Conservation (phyloP, 768 basidiomycete genomes). For the Lactifluus hygrophoroides region DNA sequence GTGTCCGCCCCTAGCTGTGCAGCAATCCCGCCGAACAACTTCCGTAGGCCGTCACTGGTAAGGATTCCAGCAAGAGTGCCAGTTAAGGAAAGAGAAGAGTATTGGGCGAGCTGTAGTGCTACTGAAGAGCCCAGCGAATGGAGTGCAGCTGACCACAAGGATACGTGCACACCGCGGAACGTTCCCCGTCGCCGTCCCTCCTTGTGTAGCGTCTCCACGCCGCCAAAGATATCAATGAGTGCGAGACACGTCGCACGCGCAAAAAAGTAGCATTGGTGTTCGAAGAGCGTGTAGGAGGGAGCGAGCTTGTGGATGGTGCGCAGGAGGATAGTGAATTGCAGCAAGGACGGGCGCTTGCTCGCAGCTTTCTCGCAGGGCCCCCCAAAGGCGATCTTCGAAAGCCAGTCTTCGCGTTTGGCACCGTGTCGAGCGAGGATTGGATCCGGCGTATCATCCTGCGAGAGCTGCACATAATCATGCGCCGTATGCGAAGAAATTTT, state of each 20-base stretch:
- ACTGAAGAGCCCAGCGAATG: conserved; percentile 11
- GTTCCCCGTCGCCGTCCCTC: conserved; percentile 6
- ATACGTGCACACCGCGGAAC: conserved; percentile 20
- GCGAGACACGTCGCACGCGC: conserved; percentile 12
- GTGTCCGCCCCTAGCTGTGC: conserved; percentile 15
- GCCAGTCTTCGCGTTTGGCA: neutral
- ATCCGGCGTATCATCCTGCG: conserved; percentile 10
- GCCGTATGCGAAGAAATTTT: neutral
- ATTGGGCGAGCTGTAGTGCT: too few relatives aligned
- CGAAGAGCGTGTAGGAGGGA: conserved; percentile 14
- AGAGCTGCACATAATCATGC: conserved; percentile 15
- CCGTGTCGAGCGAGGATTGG: conserved; percentile 14
- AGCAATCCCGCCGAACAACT: conserved; percentile 18
- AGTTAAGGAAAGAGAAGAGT: too few relatives aligned
- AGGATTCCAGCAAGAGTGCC: conserved; percentile 18
- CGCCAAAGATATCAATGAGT: conserved; percentile 9
- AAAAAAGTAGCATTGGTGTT: conserved; percentile 19
- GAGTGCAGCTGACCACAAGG: conserved; percentile 15
- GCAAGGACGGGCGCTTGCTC: conserved; percentile 11
- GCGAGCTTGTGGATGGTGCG: conserved; percentile 12
- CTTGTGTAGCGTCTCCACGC: conserved; percentile 10
- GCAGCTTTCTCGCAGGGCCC: too few relatives aligned
- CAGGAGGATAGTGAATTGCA: conserved; percentile 16
- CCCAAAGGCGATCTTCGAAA: conserved; percentile 15
- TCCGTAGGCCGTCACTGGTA: conserved; percentile 13